phyloP scores from a whole-genome alignment of 495 filamentous ascomycete genomes.

The Podospora appendiculata region DNA sequence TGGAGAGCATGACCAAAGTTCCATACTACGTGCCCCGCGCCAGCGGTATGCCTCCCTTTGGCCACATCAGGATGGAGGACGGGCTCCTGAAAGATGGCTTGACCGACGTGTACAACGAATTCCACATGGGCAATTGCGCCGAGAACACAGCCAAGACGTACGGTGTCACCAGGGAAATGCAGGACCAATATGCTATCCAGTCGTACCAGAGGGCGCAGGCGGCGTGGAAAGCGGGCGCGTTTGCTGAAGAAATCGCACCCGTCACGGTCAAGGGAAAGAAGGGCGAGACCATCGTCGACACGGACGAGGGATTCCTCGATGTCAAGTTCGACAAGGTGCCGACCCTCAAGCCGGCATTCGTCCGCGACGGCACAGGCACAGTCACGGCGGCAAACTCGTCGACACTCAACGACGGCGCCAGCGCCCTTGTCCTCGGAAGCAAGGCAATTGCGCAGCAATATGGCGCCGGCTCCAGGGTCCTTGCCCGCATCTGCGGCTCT shows the following conservation, averaged over 20 bases:
- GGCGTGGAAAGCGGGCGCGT: constrained; percentile 75
- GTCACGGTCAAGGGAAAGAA: constrained; percentile 80
- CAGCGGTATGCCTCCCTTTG: constrained; percentile 70
- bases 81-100: constrained; percentile 92
- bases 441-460: constrained; percentile 68
- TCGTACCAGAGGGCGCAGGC: constrained; percentile 82
- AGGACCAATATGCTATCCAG: constrained; percentile 84
- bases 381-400: constrained; percentile 93
- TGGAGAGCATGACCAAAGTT: constrained; percentile 95
- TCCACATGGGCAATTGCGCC: constrained; percentile 98
- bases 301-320: constrained; percentile 83
- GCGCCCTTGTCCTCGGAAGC: constrained; percentile 78
- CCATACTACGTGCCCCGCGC: constrained; percentile 84
- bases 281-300: constrained; percentile 67
- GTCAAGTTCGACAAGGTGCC: constrained; percentile 78
- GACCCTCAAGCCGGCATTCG: constrained; percentile 83
- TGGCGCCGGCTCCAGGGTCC: constrained; percentile 61
- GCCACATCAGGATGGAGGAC: constrained; percentile 78
- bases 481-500: constrained; percentile 75
- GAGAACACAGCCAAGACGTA: constrained; percentile 90
- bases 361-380: constrained; percentile 74
- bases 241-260: constrained; percentile 78
- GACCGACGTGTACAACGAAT: constrained; percentile 92
- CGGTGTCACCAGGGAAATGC: constrained; percentile 67
- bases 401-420: constrained; percentile 89